Evolutionary conservation across 495 filamentous ascomycete genomes (phyloP), one percentile per base, ranked within the genome.

Genomic region (Massariosphaeria phaeospora): DNA sequence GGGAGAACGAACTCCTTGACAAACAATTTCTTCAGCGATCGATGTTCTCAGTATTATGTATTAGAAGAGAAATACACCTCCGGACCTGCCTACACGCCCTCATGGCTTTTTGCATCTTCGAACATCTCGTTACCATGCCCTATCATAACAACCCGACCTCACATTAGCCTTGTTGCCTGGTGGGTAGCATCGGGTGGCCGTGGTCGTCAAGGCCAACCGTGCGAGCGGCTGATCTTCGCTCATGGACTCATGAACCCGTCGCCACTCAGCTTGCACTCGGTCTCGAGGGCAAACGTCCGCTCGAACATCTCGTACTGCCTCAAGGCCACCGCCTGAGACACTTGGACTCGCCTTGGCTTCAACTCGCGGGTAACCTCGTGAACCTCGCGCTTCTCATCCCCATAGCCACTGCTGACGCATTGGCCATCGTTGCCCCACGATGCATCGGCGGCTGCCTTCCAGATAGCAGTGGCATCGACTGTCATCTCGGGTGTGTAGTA

Each of bases 401-500:
- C 42, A 15, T 31, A 41, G 2, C 26, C 52, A 1, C 20, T 23
- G 35, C 44, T 39, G 17, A 61, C 48, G 41, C 57, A 64, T 35
- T 61, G 61, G 34, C 55, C 57, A 17, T 39, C 43, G 17, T 48
- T 49, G 26, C 52, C 53, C 64, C 67, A 70, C 17, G 52, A 52
- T 1, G 57, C 39, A 48, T 69, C 62, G 13, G 58, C 61, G 11
- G 63, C 66, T 15, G 56, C 55, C 41, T 57, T 63, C 69, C 69
- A 71, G 0, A 69, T 58, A 1, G 61, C 51, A 15, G 55, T 51
- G 15, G 63, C 61, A 43, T 69, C 57, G 27, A 56, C 55, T 8
- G 66, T 52, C 64, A 66, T 69, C 25, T 58, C 58, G 1, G 61
- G 52, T 0, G 69, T 70, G 54, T 67, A 70, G 50, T 61, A 69